These are phyloP conservation scores for Tilletiaria anomala DNA, from an alignment of 1,284 basidiomycete genomes.

Conservation along the genomic window DNA sequence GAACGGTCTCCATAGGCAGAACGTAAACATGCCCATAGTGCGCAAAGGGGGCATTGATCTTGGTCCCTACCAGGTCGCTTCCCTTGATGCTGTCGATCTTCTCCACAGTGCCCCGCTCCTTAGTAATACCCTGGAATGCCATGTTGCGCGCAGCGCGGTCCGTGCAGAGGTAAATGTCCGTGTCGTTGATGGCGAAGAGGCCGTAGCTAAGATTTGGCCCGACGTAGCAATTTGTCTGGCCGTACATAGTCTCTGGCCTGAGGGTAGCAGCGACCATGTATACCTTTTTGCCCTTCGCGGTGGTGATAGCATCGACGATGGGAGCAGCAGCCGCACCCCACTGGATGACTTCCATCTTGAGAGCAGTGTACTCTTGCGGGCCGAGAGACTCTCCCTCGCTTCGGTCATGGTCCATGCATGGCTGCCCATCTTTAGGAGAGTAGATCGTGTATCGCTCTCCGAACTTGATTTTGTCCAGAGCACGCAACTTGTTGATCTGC, in stretches of 20 bases:
- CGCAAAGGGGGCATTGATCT: conserved; percentile 70
- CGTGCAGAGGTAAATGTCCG: conserved; percentile 67
- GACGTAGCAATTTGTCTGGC: conserved; percentile 97
- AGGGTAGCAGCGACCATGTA: conserved; percentile 90
- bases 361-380: conserved; percentile 86
- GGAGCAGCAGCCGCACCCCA: conserved; percentile 44
- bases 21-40: conserved; percentile 79
- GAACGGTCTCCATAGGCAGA: conserved; percentile 91
- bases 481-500: conserved; percentile 89
- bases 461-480: conserved; percentile 50
- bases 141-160: conserved; percentile 86
- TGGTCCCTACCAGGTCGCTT: conserved; percentile 68
- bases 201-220: conserved; percentile 84
- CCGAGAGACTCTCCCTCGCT: conserved; percentile 85
- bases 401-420: conserved; percentile 99
- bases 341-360: conserved; percentile 85
- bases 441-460: conserved; percentile 98
- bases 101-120: conserved; percentile 39
- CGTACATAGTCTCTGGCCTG: conserved; percentile 92
- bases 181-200: conserved; percentile 58
- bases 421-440: conserved; percentile 97
- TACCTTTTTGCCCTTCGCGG: conserved; percentile 61
- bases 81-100: conserved; percentile 44
- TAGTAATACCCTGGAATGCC: conserved; percentile 73
- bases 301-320: conserved; percentile 43